Percentiles rank a stretch among this genome's conserved stretches.
Conservation (phyloP, 2,329 filamentous ascomycete species). For the Colletotrichum destructivum region DNA sequence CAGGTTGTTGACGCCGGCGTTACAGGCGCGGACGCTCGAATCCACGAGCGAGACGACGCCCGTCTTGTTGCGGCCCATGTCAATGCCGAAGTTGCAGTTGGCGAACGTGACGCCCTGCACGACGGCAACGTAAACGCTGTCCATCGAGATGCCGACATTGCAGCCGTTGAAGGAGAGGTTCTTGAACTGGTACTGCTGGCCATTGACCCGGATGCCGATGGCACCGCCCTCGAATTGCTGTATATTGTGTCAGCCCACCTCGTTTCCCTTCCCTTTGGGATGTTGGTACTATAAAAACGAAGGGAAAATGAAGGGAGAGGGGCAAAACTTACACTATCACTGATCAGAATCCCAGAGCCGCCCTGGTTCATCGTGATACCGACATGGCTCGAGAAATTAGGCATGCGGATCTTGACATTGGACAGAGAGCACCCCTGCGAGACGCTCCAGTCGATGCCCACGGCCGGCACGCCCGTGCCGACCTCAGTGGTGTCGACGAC, state of each 20-base stretch:
- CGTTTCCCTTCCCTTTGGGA: background rate
- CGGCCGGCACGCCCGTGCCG: conserved; percentile 41
- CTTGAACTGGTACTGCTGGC: conserved; percentile 55
- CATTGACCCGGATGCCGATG: conserved; percentile 50
- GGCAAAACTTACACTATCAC: conserved; percentile 45
- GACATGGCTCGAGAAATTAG: conserved; percentile 51
- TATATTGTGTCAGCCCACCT: background rate
- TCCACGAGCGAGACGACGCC: conserved; percentile 50
- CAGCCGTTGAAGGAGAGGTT: conserved; percentile 50
- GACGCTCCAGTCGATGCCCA: conserved; percentile 51
- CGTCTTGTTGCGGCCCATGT: conserved; percentile 47
- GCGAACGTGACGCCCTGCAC: conserved; percentile 49
- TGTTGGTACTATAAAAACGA: background rate
- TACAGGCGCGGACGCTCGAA: conserved; percentile 46
- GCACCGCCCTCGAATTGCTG: conserved; percentile 51
- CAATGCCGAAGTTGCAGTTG: conserved; percentile 50
- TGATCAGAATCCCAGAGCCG: conserved; percentile 51
- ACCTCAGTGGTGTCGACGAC: conserved; percentile 49
- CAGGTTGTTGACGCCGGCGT: conserved; percentile 47
- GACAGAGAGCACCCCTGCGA: conserved; percentile 50
- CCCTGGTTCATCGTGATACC: conserved; percentile 55
- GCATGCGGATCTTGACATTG: conserved; percentile 54
- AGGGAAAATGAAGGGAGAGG: too few relatives aligned
- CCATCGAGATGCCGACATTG: conserved; percentile 49
- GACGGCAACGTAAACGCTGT: conserved; percentile 48